Conservation (phyloP, 2,329 filamentous ascomycete genomes). For the Ophiostoma montium region DNA sequence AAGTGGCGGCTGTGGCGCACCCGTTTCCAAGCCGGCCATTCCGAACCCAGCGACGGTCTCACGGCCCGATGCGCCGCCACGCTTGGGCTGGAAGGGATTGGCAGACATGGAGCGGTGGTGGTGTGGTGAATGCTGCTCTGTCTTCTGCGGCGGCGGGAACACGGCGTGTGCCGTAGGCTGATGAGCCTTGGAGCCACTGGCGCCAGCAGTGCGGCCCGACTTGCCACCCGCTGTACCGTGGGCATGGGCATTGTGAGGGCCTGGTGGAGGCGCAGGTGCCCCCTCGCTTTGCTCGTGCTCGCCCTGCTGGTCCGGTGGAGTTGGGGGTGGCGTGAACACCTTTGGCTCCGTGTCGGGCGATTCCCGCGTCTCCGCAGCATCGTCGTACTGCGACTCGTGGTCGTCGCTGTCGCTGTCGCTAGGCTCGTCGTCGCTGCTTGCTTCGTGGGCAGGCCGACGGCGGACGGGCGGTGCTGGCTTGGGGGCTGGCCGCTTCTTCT, state of each 20-base stretch:
- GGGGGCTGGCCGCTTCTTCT: background rate
- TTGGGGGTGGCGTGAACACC: background rate
- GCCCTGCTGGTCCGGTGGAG: background rate
- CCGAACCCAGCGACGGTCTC: background rate
- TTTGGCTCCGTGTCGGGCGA: background rate
- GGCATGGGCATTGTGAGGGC: background rate
- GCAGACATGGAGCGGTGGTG: background rate
- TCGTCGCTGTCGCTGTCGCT: background rate
- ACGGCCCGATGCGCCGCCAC: background rate
- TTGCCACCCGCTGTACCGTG: background rate
- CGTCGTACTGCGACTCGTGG: background rate
- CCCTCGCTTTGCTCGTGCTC: background rate
- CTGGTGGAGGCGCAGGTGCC: background rate
- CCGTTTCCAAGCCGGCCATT: background rate
- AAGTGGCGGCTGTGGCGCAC: background rate
- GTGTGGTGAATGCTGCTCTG: background rate
- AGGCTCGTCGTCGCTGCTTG: background rate
- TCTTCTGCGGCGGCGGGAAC: background rate
- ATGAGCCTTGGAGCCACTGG: background rate
- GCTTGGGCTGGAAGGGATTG: background rate
- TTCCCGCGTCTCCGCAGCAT: background rate
- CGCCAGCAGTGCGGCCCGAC: background rate
- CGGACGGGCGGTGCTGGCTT: background rate
- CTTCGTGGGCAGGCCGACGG: background rate
- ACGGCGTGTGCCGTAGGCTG: background rate